phyloP scores from a whole-genome alignment of 331 rosid species.

The Quercus tomentella region DNA sequence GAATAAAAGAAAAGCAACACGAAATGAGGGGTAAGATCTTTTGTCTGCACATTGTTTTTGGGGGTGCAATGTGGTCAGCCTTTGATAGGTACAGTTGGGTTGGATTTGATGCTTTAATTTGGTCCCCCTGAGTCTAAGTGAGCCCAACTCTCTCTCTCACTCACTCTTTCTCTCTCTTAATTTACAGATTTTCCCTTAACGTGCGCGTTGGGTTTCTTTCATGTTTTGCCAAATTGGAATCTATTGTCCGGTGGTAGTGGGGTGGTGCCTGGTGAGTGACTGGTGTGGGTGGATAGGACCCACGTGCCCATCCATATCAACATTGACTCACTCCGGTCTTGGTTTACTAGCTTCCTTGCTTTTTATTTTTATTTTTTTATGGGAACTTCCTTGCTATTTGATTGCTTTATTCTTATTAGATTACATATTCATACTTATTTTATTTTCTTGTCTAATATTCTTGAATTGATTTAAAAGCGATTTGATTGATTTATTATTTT shows the following conservation, averaged over 20 bases:
- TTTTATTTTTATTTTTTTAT: too few species aligned
- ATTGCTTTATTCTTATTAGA: too few species aligned
- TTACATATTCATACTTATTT: too few species aligned
- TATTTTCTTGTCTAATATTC: too few species aligned
- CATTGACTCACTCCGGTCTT: constrained; percentile 19
- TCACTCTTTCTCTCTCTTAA: not conserved
- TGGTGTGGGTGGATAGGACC: constrained; percentile 46
- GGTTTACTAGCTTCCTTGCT: too few species aligned
- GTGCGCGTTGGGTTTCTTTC: constrained; percentile 81
- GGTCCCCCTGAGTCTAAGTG: constrained; percentile 35
- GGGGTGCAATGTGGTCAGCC: constrained; percentile 42
- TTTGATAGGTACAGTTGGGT: constrained; percentile 44
- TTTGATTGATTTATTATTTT: too few species aligned
- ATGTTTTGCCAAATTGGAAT: constrained; percentile 63
- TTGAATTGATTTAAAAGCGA: too few species aligned
- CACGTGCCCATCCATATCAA: constrained; percentile 26
- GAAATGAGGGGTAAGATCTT: constrained; percentile 48
- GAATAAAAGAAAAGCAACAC: not conserved
- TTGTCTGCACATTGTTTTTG: constrained; percentile 52
- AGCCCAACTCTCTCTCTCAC: not conserved
- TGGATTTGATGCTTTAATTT: constrained; percentile 36
- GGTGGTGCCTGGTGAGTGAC: constrained; percentile 18
- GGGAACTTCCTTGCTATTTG: too few species aligned
- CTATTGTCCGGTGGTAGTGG: constrained; percentile 48
- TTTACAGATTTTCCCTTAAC: constrained; percentile 36